Base-by-base conservation (phyloP, 2,329 filamentous ascomycete species). In the Trichoderma simmonsii region DNA sequence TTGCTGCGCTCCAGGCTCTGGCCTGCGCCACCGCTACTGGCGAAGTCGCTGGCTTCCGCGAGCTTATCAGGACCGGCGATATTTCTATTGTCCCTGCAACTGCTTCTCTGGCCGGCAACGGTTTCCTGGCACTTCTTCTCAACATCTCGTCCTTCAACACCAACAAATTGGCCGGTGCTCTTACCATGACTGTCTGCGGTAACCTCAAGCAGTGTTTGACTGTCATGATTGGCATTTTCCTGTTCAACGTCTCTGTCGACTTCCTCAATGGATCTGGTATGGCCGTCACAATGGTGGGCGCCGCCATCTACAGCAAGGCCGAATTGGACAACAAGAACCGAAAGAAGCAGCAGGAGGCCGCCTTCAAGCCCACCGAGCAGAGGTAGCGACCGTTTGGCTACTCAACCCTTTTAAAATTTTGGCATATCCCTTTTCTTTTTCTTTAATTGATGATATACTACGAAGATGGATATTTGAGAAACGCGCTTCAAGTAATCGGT, bases 151-250 rank as follows among this genome's bases (percentile, higher is more conserved):
- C 85, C 4, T 89, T 89, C 78, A 85, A 85, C 72, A 87, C 87
- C 68, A 89, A 89, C 79, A 88, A 88, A 79, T 80, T 86, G 48
- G 85, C 86, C 6, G 87, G 87, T 67, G 87, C 87, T 21, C 78
- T 89, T 70, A 89, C 87, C 48, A 89, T 89, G 85, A 88, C 86
- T 7, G 86, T 89, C 6, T 88, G 86, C 73, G 87, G 86, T 70
- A 89, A 89, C 76, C 80, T 89, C 71, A 89, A 89, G 81, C 87
- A 89, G 77, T 86, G 85, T 73, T 78, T 88, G 57, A 88, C 87
- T 1, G 86, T 89, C 14, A 79, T 86, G 43, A 79, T 89, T 34
- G 87, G 86, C 60, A 86, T 88, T 54, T 79, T 85, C 62, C 80
- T 88, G 64, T 88, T 88, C 77, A 82, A 86, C 66, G 82, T 88